phyloP scores from a whole-genome alignment of 495 filamentous ascomycete genomes.

The Trichoderma reesei region DNA sequence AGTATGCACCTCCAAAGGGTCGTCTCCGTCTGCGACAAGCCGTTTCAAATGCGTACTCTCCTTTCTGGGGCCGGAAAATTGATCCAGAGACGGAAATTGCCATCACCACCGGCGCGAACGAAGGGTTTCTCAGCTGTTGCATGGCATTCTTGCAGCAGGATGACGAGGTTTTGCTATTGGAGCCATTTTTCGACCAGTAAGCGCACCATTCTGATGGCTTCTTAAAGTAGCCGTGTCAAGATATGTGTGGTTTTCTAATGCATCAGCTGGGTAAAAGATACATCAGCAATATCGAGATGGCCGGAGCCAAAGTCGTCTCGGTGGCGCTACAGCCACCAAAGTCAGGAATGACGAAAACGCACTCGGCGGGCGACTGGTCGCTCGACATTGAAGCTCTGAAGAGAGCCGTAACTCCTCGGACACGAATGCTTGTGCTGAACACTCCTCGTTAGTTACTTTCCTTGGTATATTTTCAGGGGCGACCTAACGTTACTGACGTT shows the following conservation, averaged over 20 bases:
- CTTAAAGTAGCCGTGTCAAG: not conserved
- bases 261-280: slow-evolving; percentile 37
- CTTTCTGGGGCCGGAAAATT: slow-evolving; percentile 67
- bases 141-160: slow-evolving; percentile 93
- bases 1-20: slow-evolving; percentile 93
- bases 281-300: slow-evolving; percentile 96
- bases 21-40: slow-evolving; percentile 84
- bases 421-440: slow-evolving; percentile 89
- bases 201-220: slow-evolving; percentile 16
- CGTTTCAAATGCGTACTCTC: slow-evolving; percentile 79
- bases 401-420: slow-evolving; percentile 69
- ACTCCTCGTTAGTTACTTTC: slow-evolving; percentile 39
- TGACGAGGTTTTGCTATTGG: slow-evolving; percentile 95
- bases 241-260: not conserved
- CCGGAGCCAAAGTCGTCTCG: slow-evolving; percentile 85
- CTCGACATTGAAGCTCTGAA: slow-evolving; percentile 82
- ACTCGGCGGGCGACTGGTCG: slow-evolving; percentile 78
- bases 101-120: slow-evolving; percentile 96
- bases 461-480: not conserved
- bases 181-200: slow-evolving; percentile 97
- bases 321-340: slow-evolving; percentile 90
- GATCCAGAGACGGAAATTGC: slow-evolving; percentile 86
- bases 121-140: slow-evolving; percentile 89
- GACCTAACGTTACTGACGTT: too few relatives aligned
- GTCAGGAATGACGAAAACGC: slow-evolving; percentile 66